A percentile compares a stretch with the other conserved stretches of the same genome.
Conservation (phyloP, 1,284 basidiomycete species). For the Cutaneotrichosporon cavernicola region DNA sequence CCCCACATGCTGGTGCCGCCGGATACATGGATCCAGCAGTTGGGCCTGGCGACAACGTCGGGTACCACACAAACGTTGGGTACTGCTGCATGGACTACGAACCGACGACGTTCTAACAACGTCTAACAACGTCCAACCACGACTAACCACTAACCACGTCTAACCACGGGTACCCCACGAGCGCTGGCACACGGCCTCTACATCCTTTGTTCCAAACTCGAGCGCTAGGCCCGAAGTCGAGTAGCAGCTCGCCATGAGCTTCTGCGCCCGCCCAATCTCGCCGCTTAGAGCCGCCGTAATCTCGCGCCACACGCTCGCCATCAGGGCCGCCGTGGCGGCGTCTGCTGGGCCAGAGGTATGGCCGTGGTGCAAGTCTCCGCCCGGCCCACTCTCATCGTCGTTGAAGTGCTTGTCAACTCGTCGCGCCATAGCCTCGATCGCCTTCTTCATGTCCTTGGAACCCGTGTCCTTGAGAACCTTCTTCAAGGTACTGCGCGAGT, state of each 20-base stretch:
- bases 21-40: background rate
- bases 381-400: slow-evolving; percentile 38
- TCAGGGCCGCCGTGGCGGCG: slow-evolving; percentile 61
- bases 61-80: background rate
- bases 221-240: slow-evolving; percentile 65
- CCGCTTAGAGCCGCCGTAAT: slow-evolving; percentile 76
- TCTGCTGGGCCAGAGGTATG: slow-evolving; percentile 8
- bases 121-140: background rate
- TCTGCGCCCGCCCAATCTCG: slow-evolving; percentile 67
- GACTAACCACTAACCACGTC: background rate
- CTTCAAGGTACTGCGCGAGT: slow-evolving; percentile 73
- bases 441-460: slow-evolving; percentile 80
- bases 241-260: slow-evolving; percentile 73
- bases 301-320: slow-evolving; percentile 81
- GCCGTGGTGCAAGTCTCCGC: background rate
- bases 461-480: slow-evolving; percentile 83
- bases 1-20: too few relatives aligned
- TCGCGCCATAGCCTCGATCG: slow-evolving; percentile 79
- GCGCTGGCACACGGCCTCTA: slow-evolving; percentile 66
- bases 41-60: background rate
- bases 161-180: background rate
- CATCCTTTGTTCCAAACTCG: slow-evolving; percentile 72
- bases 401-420: slow-evolving; percentile 92
- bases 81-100: background rate
- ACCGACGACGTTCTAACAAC: too few relatives aligned